These are phyloP conservation scores for Tricharina praecox DNA, from an alignment of 495 filamentous ascomycete genomes.

Conservation along the genomic window DNA sequence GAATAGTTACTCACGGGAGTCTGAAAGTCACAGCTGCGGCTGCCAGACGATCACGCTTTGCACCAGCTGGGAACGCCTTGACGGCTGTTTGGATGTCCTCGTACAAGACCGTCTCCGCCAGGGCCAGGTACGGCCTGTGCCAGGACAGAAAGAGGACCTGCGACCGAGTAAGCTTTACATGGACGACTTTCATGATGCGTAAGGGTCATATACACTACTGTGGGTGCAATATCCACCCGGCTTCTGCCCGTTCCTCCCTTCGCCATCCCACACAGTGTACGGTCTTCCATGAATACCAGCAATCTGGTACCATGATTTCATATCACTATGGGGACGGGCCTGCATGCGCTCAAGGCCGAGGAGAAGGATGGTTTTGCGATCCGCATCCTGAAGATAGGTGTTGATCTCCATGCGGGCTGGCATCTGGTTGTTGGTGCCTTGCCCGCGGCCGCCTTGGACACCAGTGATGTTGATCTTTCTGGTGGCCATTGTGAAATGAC, in stretches of 20 bases:
- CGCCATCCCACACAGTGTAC: constrained; percentile 25
- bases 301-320: constrained; percentile 21
- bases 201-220: constrained; percentile 15
- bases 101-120: background rate
- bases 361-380: constrained; percentile 27
- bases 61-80: background rate
- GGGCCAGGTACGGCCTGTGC: background rate
- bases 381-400: constrained; percentile 9
- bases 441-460: constrained; percentile 10
- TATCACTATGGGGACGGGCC: constrained; percentile 16
- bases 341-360: constrained; percentile 27
- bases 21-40: background rate
- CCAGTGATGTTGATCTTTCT: constrained; percentile 16
- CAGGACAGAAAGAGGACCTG: background rate
- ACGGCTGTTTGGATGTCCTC: background rate
- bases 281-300: constrained; percentile 28
- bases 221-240: constrained; percentile 47
- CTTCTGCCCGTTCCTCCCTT: constrained; percentile 15
- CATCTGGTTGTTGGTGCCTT: constrained; percentile 5
- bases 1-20: background rate
- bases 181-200: too few relatives aligned
- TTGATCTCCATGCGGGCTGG: constrained; percentile 14
- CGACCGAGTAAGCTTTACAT: too few relatives aligned
- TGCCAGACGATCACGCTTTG: background rate
- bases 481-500: background rate